Evolutionary conservation across 768 basidiomycete genomes (phyloP).

Genomic region (Termitomyces titanicus): DNA sequence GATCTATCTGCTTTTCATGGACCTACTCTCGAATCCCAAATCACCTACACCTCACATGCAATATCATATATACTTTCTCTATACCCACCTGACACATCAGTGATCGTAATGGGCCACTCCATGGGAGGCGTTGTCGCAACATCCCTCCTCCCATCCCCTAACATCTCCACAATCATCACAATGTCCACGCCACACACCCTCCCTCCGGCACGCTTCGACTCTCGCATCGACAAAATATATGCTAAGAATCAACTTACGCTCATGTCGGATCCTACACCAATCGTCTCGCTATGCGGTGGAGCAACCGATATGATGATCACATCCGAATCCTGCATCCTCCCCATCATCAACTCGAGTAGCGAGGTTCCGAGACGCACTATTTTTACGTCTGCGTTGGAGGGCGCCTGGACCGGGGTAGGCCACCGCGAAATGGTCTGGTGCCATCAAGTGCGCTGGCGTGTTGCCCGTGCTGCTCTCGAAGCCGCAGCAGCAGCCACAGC

Average conservation of each 20-base stretch:
- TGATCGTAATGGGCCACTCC: conserved; percentile 88
- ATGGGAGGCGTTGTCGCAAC: conserved; percentile 96
- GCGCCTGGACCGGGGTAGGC: conserved; percentile 94
- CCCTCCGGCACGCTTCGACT: conserved; percentile 86
- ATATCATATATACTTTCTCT: conserved; percentile 76
- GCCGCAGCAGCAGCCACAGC: conserved; percentile 34
- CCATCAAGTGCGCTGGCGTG: conserved; percentile 89
- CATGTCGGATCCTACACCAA: conserved; percentile 48
- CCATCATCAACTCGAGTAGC: conserved; percentile 11
- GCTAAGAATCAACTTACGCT: conserved; percentile 37
- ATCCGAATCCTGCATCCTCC: conserved; percentile 83
- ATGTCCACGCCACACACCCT: conserved; percentile 92
- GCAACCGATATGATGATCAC: conserved; percentile 89
- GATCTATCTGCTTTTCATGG: conserved; percentile 96
- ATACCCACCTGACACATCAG: conserved; percentile 59
- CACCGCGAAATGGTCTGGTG: conserved; percentile 99
- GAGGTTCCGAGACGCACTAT: conserved; percentile 53
- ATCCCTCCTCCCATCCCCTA: conserved; percentile 62
- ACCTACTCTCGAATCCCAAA: conserved; percentile 80
- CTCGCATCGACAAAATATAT: conserved; percentile 76
- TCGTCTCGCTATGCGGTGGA: conserved; percentile 88
- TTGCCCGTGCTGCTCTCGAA: conserved; percentile 79
- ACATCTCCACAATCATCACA: conserved; percentile 83
- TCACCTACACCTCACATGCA: conserved; percentile 64
- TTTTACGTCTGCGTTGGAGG: conserved; percentile 84